Conservation (phyloP, 768 basidiomycete genomes). For the Calvatia gigantea region DNA sequence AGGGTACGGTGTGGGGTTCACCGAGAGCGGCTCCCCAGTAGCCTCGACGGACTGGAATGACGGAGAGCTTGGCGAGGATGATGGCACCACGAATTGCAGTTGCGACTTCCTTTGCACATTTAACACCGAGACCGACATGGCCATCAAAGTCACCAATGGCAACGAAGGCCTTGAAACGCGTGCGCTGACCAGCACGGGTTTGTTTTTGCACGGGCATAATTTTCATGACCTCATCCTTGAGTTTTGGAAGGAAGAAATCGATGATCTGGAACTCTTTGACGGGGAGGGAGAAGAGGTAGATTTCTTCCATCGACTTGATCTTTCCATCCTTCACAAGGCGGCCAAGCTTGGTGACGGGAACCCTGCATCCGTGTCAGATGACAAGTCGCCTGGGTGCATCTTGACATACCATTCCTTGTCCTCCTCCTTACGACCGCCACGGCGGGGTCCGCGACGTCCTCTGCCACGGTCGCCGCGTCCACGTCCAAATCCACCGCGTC, state of each 20-base stretch:
- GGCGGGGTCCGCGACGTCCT: constrained; percentile 85
- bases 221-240: constrained; percentile 99
- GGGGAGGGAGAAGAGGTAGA: constrained; percentile 99
- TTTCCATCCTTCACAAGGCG: constrained; percentile 99
- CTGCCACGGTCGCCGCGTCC: constrained; percentile 91
- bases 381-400: neutral
- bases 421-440: constrained; percentile 98
- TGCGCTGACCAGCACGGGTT: constrained; percentile 98
- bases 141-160: constrained; percentile 99
- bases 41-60: constrained; percentile 96
- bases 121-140: constrained; percentile 98
- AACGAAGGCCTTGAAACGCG: constrained; percentile 99
- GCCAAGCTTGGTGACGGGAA: constrained; percentile 98
- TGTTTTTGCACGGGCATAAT: constrained; percentile 99
- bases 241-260: constrained; percentile 97
- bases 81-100: constrained; percentile 99
- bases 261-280: constrained; percentile 99
- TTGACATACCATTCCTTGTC: constrained; percentile 93
- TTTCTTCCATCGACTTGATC: constrained; percentile 99
- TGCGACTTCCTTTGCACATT: constrained; percentile 99
- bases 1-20: constrained; percentile 98
- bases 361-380: constrained; percentile 45
- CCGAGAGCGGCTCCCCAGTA: constrained; percentile 99
- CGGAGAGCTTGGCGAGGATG: constrained; percentile 96
- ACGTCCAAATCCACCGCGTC: constrained; percentile 77